Evolutionary conservation across 2,329 filamentous ascomycete genomes (phyloP), one percentile per base, ranked within the genome.

Genomic region (Ramichloridium luteum): DNA sequence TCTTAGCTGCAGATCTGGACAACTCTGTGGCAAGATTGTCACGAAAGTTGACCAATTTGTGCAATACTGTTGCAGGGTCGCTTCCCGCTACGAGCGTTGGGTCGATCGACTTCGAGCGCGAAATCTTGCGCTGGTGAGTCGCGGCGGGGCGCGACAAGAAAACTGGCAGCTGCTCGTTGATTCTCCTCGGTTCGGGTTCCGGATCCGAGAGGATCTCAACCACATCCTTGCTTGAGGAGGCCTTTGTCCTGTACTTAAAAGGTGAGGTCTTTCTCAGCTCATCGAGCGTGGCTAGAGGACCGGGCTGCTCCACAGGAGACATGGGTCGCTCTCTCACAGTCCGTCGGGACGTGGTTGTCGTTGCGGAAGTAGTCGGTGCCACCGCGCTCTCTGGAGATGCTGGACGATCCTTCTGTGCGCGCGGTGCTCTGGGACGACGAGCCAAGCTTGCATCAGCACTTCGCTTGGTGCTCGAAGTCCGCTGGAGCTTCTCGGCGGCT

Each of bases 1-100:
- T 14, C 31, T 33, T 20, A 16, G 42, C 20, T 16, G 34, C 47
- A 46, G 37, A 56, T 37, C 55, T 58, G 16, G 57, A 47, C 6
- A 68, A 48, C 4, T 61, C 62, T 25, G 56, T 50, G 4, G 54
- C 51, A 13, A 68, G 55, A 33, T 65, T 67, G 38, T 64, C 54
- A 16, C 60, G 54, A 46, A 68, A 60, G 4, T 49, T 55, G 25
- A 55, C 52, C 12, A 66, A 50, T n/a, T 58, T 58, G 13, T 53
- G 50, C 16, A 67, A 45, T 2, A 67, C 62, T n/a, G 57, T 50
- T 5, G 53, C 45, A 3, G 64, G 64, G 38, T 66, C 60, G 2
- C 59, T 61, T 16, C 49, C 50, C 12, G 59, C 48, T 15, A 58
- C 39, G 5, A 38, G 30, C 6, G 50, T 42, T 13, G 40, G 30